Conservation (phyloP, 1,139 yeast genomes). For the Debaryomycetaceae sp. region DNA sequence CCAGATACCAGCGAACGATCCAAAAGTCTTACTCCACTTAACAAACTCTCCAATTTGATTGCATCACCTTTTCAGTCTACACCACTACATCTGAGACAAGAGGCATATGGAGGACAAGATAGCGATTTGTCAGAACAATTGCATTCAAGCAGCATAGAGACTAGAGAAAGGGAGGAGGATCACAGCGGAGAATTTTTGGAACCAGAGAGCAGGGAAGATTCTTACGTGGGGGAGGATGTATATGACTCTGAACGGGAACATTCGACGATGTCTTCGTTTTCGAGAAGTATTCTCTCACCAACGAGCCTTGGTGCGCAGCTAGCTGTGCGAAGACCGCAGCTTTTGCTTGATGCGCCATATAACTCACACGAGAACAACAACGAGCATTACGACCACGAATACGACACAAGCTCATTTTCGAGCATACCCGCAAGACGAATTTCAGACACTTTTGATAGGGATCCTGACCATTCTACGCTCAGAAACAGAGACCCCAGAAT, state of each 20-base stretch:
- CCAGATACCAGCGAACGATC: constrained; percentile 1
- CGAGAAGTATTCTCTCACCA: constrained; percentile 28
- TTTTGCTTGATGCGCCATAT: constrained; percentile 27
- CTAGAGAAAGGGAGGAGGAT: constrained; percentile 1
- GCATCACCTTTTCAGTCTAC: constrained; percentile 9
- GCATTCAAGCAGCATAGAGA: not conserved
- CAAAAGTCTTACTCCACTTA: constrained; percentile 6
- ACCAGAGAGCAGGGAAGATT: constrained; percentile 4
- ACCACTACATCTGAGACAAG: constrained; percentile 3
- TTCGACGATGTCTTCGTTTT: constrained; percentile 17
- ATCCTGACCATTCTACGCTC: constrained; percentile 1
- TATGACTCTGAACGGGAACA: constrained; percentile 11
- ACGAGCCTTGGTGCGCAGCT: constrained; percentile 39
- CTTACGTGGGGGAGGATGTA: constrained; percentile 1
- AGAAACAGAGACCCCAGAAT: constrained; percentile 1
- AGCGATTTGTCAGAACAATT: not conserved
- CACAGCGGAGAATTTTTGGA: constrained; percentile 7
- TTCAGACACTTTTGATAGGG: constrained; percentile 3
- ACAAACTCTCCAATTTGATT: constrained; percentile 5
- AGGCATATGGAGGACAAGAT: not conserved
- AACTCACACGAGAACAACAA: constrained; percentile 1
- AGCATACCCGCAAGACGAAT: constrained; percentile 3
- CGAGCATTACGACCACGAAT: constrained; percentile 19
- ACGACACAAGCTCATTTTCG: constrained; percentile 15
- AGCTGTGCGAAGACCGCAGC: constrained; percentile 25